A percentile compares a stretch with the other conserved stretches of the same genome.
phyloP scores from a whole-genome alignment of 108 stramenopile species.

The Mayamaea pseudoterrestris region DNA sequence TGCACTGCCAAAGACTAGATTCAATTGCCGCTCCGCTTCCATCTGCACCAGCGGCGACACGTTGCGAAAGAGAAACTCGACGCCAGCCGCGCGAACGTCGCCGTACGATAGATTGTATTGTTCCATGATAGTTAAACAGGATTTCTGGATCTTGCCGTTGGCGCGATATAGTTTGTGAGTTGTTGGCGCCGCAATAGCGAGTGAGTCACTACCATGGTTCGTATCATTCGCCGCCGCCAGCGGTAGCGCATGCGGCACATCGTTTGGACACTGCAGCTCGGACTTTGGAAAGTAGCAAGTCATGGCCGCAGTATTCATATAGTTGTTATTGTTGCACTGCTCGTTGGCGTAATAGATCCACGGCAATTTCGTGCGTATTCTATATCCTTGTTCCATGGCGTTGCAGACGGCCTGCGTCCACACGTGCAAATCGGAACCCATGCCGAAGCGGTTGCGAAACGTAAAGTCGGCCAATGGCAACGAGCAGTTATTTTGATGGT shows the following conservation, averaged over 20 bases:
- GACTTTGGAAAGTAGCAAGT: constrained; percentile 36
- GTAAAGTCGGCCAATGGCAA: constrained; percentile 16
- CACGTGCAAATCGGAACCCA: constrained; percentile 41
- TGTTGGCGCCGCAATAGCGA: not conserved
- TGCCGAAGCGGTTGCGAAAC: constrained; percentile 30
- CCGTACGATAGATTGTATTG: constrained; percentile 1
- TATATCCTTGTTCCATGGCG: constrained; percentile 9
- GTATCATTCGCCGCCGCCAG: not conserved
- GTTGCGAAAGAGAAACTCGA: constrained; percentile 32
- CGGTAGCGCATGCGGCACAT: constrained; percentile 6
- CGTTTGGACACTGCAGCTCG: constrained; percentile 29
- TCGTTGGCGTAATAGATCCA: constrained; percentile 27
- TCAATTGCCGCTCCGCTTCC: constrained; percentile 39
- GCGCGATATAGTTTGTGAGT: not conserved
- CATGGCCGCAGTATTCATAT: constrained; percentile 14
- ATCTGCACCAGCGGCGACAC: constrained; percentile 15
- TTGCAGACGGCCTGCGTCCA: constrained; percentile 37
- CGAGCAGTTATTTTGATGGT: constrained; percentile 26
- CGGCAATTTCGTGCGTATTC: constrained; percentile 17
- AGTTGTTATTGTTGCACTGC: not conserved
- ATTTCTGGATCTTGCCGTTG: not conserved
- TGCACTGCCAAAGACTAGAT: constrained; percentile 23
- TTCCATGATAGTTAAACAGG: not conserved
- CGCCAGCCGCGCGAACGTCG: constrained; percentile 12
- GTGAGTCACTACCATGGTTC: not conserved